Base-by-base conservation (phyloP, 1,139 yeast species). In the Insectozyma bohioensis region DNA sequence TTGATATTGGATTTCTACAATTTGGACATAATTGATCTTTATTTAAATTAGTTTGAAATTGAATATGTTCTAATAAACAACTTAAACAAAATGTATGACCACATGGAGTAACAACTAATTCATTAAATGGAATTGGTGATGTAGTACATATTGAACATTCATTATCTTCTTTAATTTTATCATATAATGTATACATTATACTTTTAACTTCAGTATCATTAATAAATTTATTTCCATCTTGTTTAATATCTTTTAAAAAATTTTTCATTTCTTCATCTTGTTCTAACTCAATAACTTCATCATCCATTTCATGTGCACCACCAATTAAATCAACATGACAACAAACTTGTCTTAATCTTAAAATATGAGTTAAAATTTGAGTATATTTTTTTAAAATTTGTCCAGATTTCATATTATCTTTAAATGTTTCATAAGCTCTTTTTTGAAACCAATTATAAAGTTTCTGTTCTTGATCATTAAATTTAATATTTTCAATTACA, bases 101-200 rank as follows among this genome's bases (percentile, higher is more conserved):
- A 60, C 97, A 90, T 26, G 78, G 79, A 0, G 96, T 84, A 9
- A 87, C 67, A 0, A 80, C 70, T 45, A 80, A 69, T 17, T 80
- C 78, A 4, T 73, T 72, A 2, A 61, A 33, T 1, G 72, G 64
- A 9, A 87, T 82, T 1, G 81, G 77, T 6, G 75, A 75, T 3
- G 74, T 67, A 0, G 94, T 81, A 53, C 97, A 90, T 18, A 90
- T 85, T 0, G 95, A 79, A 50, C 97, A 90, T 53, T 88, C 96
- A 2, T 77, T 56, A 3, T 69, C 70, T n/a, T 58, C 63, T 4
- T 63, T 58, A n/a, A 57, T 37, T 25, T 43, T 48, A 1, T 43
- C 42, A 33, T 51, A 54, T 13, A 60, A 33, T 26, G 43, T 35
- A 30, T 48, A 69, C 58, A 54, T 63, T 22, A 42, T 42, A 34